phyloP scores from a whole-genome alignment of 139 green algal genomes.

The Closterium sp. region DNA sequence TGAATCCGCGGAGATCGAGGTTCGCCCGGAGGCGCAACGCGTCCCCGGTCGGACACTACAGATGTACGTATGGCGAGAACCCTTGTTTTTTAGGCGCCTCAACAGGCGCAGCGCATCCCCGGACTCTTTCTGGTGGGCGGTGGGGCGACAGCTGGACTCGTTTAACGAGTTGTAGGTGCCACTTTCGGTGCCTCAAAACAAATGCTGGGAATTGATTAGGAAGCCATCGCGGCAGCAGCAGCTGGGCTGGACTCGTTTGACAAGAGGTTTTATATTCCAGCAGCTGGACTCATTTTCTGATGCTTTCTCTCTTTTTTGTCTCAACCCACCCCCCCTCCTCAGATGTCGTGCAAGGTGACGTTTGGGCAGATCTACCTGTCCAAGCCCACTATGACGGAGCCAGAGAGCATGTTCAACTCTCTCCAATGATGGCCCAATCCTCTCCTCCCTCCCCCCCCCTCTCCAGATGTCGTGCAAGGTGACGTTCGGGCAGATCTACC shows the following conservation, averaged over 20 bases:
- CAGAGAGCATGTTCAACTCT: too few relatives aligned
- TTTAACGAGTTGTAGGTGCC: conserved; percentile 99
- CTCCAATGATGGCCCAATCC: too few relatives aligned
- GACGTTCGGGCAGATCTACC: conserved; percentile 94
- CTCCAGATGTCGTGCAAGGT: conserved; percentile 59
- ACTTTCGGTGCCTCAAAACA: too few relatives aligned
- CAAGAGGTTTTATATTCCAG: too few relatives aligned
- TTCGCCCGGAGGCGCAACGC: conserved; percentile 77
- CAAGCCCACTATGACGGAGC: conserved; percentile 86
- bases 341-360: conserved; percentile 62
- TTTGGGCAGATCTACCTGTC: conserved; percentile 96
- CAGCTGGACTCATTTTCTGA: too few relatives aligned
- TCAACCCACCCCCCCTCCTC: background rate
- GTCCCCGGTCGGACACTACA: conserved; percentile 53
- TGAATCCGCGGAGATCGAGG: conserved; percentile 46
- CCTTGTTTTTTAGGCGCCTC: background rate
- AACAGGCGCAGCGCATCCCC: background rate
- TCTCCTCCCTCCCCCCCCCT: too few relatives aligned
- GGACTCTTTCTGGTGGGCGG: conserved; percentile 63
- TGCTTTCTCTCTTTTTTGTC: too few relatives aligned
- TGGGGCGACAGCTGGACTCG: conserved; percentile 96
- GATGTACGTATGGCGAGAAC: background rate
- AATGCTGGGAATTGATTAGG: too few relatives aligned
- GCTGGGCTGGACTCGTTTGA: too few relatives aligned
- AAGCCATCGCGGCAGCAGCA: too few relatives aligned